Base-by-base conservation (phyloP, 2,329 filamentous ascomycete genomes). In the Parastagonospora nodorum region DNA sequence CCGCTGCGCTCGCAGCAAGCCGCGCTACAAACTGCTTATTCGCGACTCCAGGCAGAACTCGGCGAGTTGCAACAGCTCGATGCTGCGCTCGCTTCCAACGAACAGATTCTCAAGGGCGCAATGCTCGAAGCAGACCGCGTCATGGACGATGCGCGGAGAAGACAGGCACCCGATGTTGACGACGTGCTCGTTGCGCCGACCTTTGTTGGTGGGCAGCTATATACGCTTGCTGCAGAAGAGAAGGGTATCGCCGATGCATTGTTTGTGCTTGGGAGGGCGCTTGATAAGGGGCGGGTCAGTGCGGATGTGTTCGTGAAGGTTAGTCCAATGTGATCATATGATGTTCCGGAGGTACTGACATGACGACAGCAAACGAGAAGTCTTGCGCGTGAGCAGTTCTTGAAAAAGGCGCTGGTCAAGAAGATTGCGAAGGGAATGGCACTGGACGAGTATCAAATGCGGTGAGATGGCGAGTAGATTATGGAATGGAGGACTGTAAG, bases 161-260 rank as follows among this genome's bases (percentile, higher is more conserved):
- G 89, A 42, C 81, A 82, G 35, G 82, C 87, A 1, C 92, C 92
- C 0, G 84, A 87, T 41, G 88, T 97, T 42, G 94, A 99, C 71
- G 92, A 96, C 53, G 82, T 97, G 30, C 80, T 99, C 2, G 90
- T 97, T n/a, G 91, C 92, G 2, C 92, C 93, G 1, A 97, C 91
- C 0, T 88, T 97, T 1, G 94, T 97, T 4, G 90, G 89, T 0
- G 92, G 93, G 59, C 94, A 99, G 78, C 78, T 99, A 16, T 99
- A 97, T 74, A 86, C 87, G 41, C 80, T 95, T 2, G 90, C 92
- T 27, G 91, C 92, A 1, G 94, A 99, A 69, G 93, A 97, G 75
- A 83, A 88, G 59, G 92, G 89, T 2, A 83, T 96, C 41, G 88
- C 88, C 29, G 93, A 97, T 70, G 89, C 91, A 2, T 85, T 97